Base-by-base conservation (phyloP, 2,329 filamentous ascomycete genomes). In the Truncatella angustata region DNA sequence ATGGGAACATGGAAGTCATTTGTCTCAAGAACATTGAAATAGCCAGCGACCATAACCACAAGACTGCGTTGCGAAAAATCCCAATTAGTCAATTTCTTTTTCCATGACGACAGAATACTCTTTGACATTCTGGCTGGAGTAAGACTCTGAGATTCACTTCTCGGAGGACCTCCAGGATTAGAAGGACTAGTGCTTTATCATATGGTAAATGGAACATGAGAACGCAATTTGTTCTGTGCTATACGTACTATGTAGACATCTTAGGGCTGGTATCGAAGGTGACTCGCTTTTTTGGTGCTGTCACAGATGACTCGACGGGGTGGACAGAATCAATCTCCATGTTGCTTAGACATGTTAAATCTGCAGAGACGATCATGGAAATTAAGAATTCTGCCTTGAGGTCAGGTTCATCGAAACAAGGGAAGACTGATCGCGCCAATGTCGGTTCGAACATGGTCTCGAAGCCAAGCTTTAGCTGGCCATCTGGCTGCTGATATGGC, bases 351-450 rank as follows among this genome's bases (percentile, higher is more conserved):
- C 85, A 88, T 10, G 84, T 87, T 73, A 87, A 72, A 57, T 81
- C 73, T 66, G 85, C 78, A 60, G 87, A 84, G 1, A 84, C 85
- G 58, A 88, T 71, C 53, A 89, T 69, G 0, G 84, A 86, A 52
- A 88, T 78, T 7, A 84, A 83, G 70, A 87, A 89, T 56, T 80
- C 78, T 16, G 86, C 82, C 71, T 89, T 90, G 49, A 88, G 71
- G 16, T 84, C 84, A 16, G 86, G 86, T 71, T 89, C 86, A 64
- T 90, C 86, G 66, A 88, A 88, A 70, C 85, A 88, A 28, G 86
- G 86, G 69, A 88, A 86, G 4, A 85, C 84, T 26, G 40, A 50
- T 58, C 86, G 74, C 51, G 84, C 85, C 70, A 88, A 84, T 10
- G 84, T 88, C 16, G 86, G 84, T 70, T 88, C 85, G 79, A 88